Evolutionary conservation across 2,329 filamentous ascomycete genomes (phyloP).

Genomic region (Corniculantispora saksenae): DNA sequence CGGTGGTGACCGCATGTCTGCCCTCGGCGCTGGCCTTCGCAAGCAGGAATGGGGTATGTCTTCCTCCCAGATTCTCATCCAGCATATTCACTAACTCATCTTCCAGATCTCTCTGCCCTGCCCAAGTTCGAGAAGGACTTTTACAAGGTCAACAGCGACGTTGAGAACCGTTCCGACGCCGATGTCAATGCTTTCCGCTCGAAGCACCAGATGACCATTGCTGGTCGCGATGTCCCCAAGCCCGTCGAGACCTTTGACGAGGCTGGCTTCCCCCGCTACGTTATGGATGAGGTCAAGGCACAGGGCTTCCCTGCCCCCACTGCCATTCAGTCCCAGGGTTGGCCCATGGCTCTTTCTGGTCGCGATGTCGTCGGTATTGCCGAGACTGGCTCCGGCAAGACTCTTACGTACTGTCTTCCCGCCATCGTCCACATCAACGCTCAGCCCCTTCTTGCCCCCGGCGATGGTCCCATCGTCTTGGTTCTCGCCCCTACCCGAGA

Average conservation of each 20-base stretch:
- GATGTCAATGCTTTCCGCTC: constrained; percentile 89
- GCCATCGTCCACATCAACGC: constrained; percentile 99
- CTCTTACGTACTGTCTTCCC: constrained; percentile 94
- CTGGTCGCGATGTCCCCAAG: constrained; percentile 80
- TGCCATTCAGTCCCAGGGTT: constrained; percentile 95
- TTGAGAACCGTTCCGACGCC: constrained; percentile 69
- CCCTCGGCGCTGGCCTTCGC: constrained; percentile 84
- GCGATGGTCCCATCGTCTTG: constrained; percentile 94
- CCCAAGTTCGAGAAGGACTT: constrained; percentile 99
- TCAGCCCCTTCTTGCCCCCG: constrained; percentile 90
- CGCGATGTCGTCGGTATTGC: constrained; percentile 98
- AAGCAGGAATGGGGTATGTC: constrained; percentile 83
- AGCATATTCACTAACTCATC: constrained; percentile 30
- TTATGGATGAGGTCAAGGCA: constrained; percentile 97
- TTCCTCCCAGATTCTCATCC: constrained; percentile 25
- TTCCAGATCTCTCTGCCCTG: constrained; percentile 69
- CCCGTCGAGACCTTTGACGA: constrained; percentile 97
- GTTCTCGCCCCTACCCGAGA: constrained; percentile 96
- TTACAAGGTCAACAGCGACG: constrained; percentile 91
- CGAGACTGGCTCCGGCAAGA: constrained; percentile 99
- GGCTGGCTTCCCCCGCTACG: constrained; percentile 93
- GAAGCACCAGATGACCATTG: constrained; percentile 80
- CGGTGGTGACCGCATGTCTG: constrained; percentile 91
- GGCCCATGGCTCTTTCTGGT: constrained; percentile 98
- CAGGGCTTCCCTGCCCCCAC: constrained; percentile 94